These are phyloP conservation scores for Xylaria hypoxylon DNA, from an alignment of 2,329 filamentous ascomycete genomes.

Conservation along the genomic window DNA sequence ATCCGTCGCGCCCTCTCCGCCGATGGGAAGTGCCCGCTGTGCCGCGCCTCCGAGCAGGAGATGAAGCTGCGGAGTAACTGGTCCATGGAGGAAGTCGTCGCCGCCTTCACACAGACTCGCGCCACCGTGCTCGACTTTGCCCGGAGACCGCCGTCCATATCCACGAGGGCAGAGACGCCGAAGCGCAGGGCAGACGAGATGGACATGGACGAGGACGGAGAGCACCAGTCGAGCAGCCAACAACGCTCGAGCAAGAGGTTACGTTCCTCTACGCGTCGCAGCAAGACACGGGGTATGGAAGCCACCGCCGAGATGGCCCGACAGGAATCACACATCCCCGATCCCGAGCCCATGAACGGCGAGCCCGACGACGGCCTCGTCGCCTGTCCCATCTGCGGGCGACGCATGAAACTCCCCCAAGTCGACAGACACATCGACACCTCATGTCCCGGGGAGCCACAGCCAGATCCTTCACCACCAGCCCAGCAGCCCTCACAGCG, in stretches of 20 bases:
- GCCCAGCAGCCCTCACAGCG: slow-evolving; percentile 11
- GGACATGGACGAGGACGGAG: slow-evolving; percentile 44
- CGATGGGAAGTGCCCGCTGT: slow-evolving; percentile 90
- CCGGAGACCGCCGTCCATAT: slow-evolving; percentile 54
- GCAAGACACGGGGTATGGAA: slow-evolving; percentile 56
- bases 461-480: slow-evolving; percentile 44
- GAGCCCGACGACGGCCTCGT: slow-evolving; percentile 78
- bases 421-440: slow-evolving; percentile 86
- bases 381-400: slow-evolving; percentile 83
- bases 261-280: slow-evolving; percentile 65
- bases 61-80: slow-evolving; percentile 86
- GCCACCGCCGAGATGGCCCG: slow-evolving; percentile 53
- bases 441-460: slow-evolving; percentile 59
- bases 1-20: slow-evolving; percentile 86
- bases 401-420: slow-evolving; percentile 80
- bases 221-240: slow-evolving; percentile 42
- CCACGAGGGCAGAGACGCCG: slow-evolving; percentile 46
- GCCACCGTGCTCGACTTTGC: slow-evolving; percentile 73
- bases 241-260: slow-evolving; percentile 59
- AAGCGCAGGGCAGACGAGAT: slow-evolving; percentile 65
- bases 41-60: slow-evolving; percentile 82
- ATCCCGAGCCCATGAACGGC: slow-evolving; percentile 35
- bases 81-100: slow-evolving; percentile 85
- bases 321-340: slow-evolving; percentile 48
- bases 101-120: slow-evolving; percentile 77